Conservation (phyloP, 2,329 filamentous ascomycete species). For the Chaetomium sp. region DNA sequence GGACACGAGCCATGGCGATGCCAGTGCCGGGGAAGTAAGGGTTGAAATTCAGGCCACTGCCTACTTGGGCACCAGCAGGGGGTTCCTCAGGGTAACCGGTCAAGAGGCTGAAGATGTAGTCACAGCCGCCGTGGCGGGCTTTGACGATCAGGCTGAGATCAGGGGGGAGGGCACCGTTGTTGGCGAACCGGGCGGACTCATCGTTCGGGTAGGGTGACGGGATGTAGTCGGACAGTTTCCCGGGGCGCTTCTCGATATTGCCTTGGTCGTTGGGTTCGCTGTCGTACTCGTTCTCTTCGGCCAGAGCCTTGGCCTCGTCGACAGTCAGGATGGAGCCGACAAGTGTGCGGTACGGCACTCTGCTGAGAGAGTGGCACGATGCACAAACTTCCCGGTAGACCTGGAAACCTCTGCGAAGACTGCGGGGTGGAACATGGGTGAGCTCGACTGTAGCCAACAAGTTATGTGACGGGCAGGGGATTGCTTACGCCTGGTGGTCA, state of each 20-base stretch:
- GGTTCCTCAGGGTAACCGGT: conserved; percentile 97
- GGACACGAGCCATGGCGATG: conserved; percentile 97
- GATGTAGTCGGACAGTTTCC: conserved; percentile 97
- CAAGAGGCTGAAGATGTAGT: conserved; percentile 96
- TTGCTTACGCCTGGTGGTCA: conserved; percentile 86
- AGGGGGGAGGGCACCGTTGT: conserved; percentile 94
- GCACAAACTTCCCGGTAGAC: conserved; percentile 98
- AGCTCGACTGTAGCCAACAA: conserved; percentile 33
- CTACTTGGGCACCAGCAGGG: conserved; percentile 79
- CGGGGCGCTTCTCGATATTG: conserved; percentile 95
- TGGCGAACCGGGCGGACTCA: conserved; percentile 93
- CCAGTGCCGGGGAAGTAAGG: conserved; percentile 99
- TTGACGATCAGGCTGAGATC: conserved; percentile 98
- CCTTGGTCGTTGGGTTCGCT: conserved; percentile 96
- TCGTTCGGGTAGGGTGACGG: conserved; percentile 97
- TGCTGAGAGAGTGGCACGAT: conserved; percentile 91
- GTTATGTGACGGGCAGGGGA: conserved; percentile 7
- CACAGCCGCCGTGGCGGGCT: conserved; percentile 91
- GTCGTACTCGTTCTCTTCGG: conserved; percentile 98
- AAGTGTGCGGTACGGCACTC: conserved; percentile 86
- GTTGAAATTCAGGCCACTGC: conserved; percentile 97
- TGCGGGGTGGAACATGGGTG: conserved; percentile 31
- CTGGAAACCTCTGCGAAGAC: conserved; percentile 97
- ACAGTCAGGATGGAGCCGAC: conserved; percentile 91
- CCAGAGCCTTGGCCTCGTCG: conserved; percentile 94